Evolutionary conservation across 306 rosid genomes (phyloP).

Genomic region (Sophora flavescens): DNA sequence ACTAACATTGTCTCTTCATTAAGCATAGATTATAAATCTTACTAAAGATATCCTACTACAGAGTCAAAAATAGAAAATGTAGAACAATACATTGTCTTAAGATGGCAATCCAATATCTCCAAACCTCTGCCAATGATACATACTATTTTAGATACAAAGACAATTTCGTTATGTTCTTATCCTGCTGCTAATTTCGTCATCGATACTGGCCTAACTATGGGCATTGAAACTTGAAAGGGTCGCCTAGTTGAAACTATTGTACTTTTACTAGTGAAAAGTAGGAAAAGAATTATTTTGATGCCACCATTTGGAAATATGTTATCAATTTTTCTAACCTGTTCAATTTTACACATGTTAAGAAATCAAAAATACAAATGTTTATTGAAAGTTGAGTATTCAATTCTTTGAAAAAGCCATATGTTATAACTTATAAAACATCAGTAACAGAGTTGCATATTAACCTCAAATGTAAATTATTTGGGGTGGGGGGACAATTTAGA

Average conservation of each 20-base stretch:
- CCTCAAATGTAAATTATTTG: background rate
- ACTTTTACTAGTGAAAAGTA: background rate
- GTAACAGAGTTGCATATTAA: background rate
- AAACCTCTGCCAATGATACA: background rate
- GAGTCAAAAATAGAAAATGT: background rate
- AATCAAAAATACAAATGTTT: too few relatives aligned
- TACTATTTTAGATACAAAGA: background rate
- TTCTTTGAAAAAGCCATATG: too few relatives aligned
- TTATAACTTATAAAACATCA: background rate
- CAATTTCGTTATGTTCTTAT: background rate
- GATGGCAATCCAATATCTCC: background rate
- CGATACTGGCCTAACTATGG: background rate
- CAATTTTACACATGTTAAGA: too few relatives aligned
- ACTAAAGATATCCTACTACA: background rate
- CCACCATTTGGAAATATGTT: background rate
- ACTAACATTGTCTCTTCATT: background rate
- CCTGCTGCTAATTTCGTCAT: background rate
- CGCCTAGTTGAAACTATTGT: background rate
- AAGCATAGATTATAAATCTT: background rate
- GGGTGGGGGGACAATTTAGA: too few relatives aligned
- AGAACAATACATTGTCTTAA: constrained; percentile 14
- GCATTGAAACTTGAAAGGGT: constrained; percentile 1
- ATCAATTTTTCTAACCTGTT: too few relatives aligned
- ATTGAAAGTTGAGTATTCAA: too few relatives aligned
- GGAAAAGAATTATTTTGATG: background rate